These are phyloP conservation scores for Hyphodiscus sp. DNA, from an alignment of 2,329 filamentous ascomycete species.

Conservation along the genomic window DNA sequence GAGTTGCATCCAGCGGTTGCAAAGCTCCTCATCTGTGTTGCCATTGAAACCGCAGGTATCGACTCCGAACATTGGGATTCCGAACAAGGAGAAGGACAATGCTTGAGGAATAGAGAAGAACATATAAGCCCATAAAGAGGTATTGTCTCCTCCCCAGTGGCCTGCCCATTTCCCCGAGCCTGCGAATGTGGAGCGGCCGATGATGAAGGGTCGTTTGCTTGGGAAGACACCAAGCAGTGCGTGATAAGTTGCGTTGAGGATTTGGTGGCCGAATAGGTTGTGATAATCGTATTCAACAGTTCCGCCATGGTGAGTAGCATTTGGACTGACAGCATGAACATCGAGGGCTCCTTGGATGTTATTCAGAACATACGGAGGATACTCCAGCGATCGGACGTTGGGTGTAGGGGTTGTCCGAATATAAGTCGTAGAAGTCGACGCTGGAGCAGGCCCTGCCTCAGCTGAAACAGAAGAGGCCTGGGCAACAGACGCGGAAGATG, in stretches of 20 bases:
- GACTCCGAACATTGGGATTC: slow-evolving; percentile 70
- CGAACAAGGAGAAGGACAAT: slow-evolving; percentile 66
- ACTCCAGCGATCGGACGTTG: slow-evolving; percentile 60
- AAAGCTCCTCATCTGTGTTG: slow-evolving; percentile 63
- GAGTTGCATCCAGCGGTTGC: slow-evolving; percentile 67
- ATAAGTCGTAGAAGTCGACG: slow-evolving; percentile 37
- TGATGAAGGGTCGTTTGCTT: slow-evolving; percentile 72
- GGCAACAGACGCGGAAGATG: slow-evolving; percentile 45
- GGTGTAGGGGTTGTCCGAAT: slow-evolving; percentile 54
- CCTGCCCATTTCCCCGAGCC: slow-evolving; percentile 70
- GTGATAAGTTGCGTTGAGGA: slow-evolving; percentile 67
- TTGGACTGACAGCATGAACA: slow-evolving; percentile 66
- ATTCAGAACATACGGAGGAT: slow-evolving; percentile 72
- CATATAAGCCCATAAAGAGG: slow-evolving; percentile 65
- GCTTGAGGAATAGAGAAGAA: slow-evolving; percentile 73
- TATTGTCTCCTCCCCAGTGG: slow-evolving; percentile 78
- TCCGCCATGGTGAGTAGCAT: slow-evolving; percentile 70
- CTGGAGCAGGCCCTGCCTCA: slow-evolving; percentile 31
- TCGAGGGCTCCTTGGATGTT: slow-evolving; percentile 67
- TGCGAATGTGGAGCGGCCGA: slow-evolving; percentile 74
- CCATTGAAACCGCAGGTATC: slow-evolving; percentile 66
- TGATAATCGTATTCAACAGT: slow-evolving; percentile 75
- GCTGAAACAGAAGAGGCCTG: slow-evolving; percentile 33
- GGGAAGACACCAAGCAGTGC: slow-evolving; percentile 33
- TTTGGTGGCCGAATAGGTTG: slow-evolving; percentile 70